Conservation (phyloP, 345 rosid species). For the Salix dunnii region DNA sequence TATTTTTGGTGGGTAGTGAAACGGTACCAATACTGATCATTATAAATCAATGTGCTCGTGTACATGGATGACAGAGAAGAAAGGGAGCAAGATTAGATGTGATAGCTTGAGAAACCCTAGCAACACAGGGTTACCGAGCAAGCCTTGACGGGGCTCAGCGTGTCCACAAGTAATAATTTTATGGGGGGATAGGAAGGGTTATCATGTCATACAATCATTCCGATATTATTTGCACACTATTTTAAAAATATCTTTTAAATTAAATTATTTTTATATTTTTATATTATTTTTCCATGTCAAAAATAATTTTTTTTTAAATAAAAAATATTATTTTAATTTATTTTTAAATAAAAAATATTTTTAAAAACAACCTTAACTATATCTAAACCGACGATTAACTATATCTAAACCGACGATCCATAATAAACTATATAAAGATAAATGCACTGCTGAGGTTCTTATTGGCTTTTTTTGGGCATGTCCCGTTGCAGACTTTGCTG, state of each 20-base stretch:
- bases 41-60: not conserved
- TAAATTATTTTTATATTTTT: too few relatives aligned
- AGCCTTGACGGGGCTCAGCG: not conserved
- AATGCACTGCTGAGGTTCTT: not conserved
- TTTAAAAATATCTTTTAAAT: too few relatives aligned
- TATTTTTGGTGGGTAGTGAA: not conserved
- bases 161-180: not conserved
- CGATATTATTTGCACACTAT: too few relatives aligned
- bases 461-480: not conserved
- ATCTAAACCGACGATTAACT: too few relatives aligned
- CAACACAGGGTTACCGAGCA: constrained; percentile 1
- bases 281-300: too few relatives aligned
- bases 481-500: constrained; percentile 12
- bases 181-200: not conserved
- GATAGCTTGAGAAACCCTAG: constrained; percentile 4
- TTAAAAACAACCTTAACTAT: too few relatives aligned
- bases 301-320: too few relatives aligned
- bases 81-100: not conserved
- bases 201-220: constrained; percentile 10
- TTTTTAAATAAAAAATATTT: too few relatives aligned
- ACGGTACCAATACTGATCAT: not conserved
- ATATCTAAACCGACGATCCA: too few relatives aligned
- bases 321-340: too few relatives aligned
- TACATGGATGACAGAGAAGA: not conserved
- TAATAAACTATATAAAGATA: constrained; percentile 22